A percentile compares a stretch with the other conserved stretches of the same genome.
Conservation (phyloP, 371 early-diverging fungal species). For the Gilbertella persicaria region DNA sequence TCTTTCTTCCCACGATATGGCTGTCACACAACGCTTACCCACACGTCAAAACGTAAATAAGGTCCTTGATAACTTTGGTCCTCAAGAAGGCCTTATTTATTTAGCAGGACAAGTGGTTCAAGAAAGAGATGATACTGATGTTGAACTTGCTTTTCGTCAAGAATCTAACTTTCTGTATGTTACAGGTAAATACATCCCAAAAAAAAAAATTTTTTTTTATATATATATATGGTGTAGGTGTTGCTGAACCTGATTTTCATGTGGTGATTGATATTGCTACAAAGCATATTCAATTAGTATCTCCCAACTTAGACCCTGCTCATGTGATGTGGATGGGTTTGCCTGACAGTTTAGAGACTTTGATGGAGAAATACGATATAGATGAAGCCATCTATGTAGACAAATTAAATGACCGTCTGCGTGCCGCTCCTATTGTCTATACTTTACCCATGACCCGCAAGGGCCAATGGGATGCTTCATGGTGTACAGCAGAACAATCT, state of each 20-base stretch:
- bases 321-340: conserved; percentile 87
- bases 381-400: conserved; percentile 62
- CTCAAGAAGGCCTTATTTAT: conserved; percentile 65
- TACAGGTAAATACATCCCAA: conserved; percentile 39
- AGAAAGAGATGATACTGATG: conserved; percentile 77
- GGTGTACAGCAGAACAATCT: conserved; percentile 27
- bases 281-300: conserved; percentile 62
- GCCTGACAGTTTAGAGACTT: conserved; percentile 54
- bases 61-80: conserved; percentile 60
- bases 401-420: conserved; percentile 22
- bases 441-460: conserved; percentile 34
- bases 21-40: conserved; percentile 40
- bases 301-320: conserved; percentile 70
- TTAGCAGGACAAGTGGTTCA: conserved; percentile 64
- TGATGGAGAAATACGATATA: conserved; percentile 59
- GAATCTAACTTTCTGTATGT: conserved; percentile 83
- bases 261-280: conserved; percentile 71
- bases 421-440: conserved; percentile 37
- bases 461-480: background rate
- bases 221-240: conserved; percentile 45
- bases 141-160: conserved; percentile 80
- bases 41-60: conserved; percentile 67
- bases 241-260: conserved; percentile 74
- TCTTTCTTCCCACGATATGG: conserved; percentile 27
- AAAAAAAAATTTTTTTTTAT: conserved; percentile 1